Evolutionary conservation across 306 rosid species (phyloP), one percentile per base, ranked within the genome.

Genomic region (Ammopiptanthus mongolicus): DNA sequence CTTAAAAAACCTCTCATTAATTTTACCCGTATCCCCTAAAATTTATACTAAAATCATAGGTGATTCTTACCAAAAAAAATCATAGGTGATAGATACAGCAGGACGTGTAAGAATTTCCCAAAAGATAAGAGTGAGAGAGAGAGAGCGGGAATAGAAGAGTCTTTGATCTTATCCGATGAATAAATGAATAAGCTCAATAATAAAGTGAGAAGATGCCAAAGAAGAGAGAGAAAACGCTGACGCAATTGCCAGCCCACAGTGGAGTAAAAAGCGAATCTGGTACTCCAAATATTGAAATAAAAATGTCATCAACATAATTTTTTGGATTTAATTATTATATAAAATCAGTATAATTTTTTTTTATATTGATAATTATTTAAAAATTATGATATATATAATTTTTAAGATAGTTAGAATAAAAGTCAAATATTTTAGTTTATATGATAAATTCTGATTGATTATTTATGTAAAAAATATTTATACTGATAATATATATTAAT

Each of bases 231-330:
- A 31, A 14, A 6, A 58, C 9, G 87, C 8, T 71, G 73, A 83
- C 86, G 81, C 69, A 78, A 73, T 34, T 60, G 85, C 86, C 93
- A 82, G 80, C 89, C 74, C 78, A 82, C 63, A 31, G n/a, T 29
- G 37, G 29, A 67, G 28, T 12, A 5, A 80, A 87, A 71, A 83
- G 65, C 56, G 87, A 84, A 88, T 87, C 87, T 69, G 37, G 66
- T 0, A 68, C 58, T 12, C 17, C 17, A 88, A 90, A 90, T 86
- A 87, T 86, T 91, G 91, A 87, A 64, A 37, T n/a, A n/a, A n/a
- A n/a, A n/a, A n/a, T n/a, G n/a, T n/a, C n/a, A n/a, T n/a, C n/a
- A n/a, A n/a, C n/a, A n/a, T n/a, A n/a, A n/a, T n/a, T n/a, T n/a
- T n/a, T n/a, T n/a, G n/a, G n/a, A n/a, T n/a, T n/a, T n/a, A n/a